Evolutionary conservation across 306 rosid species (phyloP).

Genomic region (Quercus engelmannii): DNA sequence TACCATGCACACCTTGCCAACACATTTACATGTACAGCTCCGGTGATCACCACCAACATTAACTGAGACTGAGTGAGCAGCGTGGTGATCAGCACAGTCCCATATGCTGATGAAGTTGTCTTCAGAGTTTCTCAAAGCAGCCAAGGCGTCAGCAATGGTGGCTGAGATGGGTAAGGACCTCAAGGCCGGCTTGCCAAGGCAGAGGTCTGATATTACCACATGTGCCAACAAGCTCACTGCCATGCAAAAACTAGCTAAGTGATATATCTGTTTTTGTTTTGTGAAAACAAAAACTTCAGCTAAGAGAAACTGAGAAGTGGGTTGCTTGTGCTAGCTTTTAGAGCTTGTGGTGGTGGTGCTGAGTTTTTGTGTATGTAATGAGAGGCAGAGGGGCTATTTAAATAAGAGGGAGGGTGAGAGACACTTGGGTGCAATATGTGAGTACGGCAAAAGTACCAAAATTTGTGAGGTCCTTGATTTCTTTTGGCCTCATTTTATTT

Average conservation of each 20-base stretch:
- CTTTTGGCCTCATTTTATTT: background rate
- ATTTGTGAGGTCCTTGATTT: background rate
- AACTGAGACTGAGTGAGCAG: too few species aligned
- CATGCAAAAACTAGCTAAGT: constrained; percentile 50
- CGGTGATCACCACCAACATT: background rate
- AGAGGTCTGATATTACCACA: constrained; percentile 85
- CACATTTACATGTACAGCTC: constrained; percentile 40
- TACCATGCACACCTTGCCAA: constrained; percentile 84
- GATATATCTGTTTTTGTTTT: background rate
- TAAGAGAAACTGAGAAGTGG: background rate
- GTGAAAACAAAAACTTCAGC: background rate
- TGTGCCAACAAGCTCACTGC: constrained; percentile 76
- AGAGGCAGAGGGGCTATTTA: background rate
- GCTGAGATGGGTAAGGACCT: constrained; percentile 61
- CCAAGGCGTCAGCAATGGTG: constrained; percentile 71
- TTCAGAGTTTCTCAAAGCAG: constrained; percentile 52
- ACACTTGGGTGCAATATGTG: background rate
- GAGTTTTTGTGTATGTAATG: background rate
- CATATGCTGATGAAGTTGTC: constrained; percentile 78
- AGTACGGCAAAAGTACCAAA: constrained; percentile 1
- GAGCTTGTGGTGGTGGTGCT: background rate
- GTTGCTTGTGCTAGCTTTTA: background rate
- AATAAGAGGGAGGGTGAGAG: background rate
- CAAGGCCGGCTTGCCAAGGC: constrained; percentile 95
- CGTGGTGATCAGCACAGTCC: constrained; percentile 38